A percentile compares a stretch with the other conserved stretches of the same genome.
phyloP scores from a whole-genome alignment of 371 early-diverging fungal genomes.

The Rhizomucor miehei region DNA sequence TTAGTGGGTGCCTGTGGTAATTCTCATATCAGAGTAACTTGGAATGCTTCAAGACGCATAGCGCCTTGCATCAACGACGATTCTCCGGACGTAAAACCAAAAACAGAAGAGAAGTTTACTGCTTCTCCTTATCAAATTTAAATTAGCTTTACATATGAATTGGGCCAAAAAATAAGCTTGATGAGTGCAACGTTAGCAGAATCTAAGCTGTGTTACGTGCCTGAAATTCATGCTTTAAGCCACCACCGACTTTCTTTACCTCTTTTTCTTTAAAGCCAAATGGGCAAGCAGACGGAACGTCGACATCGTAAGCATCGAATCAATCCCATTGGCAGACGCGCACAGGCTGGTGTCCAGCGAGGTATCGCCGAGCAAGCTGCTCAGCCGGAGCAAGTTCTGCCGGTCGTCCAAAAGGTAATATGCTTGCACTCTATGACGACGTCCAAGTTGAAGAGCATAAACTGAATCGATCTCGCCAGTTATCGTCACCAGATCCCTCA shows the following conservation, averaged over 20 bases:
- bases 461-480: slow-evolving; percentile 29
- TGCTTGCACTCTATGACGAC: not conserved
- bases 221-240: slow-evolving; percentile 1
- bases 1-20: no score
- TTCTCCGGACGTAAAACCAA: no score
- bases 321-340: slow-evolving; percentile 26
- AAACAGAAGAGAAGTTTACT: no score
- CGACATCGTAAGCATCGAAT: slow-evolving; percentile 13
- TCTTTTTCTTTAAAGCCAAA: slow-evolving; percentile 1
- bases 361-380: slow-evolving; percentile 23
- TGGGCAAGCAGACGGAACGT: slow-evolving; percentile 38
- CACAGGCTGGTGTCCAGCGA: slow-evolving; percentile 21
- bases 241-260: not conserved
- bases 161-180: no score
- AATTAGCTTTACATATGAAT: no score
- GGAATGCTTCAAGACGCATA: no score
- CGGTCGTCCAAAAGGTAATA: slow-evolving; percentile 58
- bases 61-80: no score
- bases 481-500: slow-evolving; percentile 60
- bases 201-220: not conserved
- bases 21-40: no score
- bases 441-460: not conserved
- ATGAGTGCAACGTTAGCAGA: no score
- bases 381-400: slow-evolving; percentile 45
- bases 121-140: no score